Evolutionary conservation across 768 basidiomycete genomes (phyloP), one percentile per base, ranked within the genome.

Genomic region (Suillus fuscotomentosus): DNA sequence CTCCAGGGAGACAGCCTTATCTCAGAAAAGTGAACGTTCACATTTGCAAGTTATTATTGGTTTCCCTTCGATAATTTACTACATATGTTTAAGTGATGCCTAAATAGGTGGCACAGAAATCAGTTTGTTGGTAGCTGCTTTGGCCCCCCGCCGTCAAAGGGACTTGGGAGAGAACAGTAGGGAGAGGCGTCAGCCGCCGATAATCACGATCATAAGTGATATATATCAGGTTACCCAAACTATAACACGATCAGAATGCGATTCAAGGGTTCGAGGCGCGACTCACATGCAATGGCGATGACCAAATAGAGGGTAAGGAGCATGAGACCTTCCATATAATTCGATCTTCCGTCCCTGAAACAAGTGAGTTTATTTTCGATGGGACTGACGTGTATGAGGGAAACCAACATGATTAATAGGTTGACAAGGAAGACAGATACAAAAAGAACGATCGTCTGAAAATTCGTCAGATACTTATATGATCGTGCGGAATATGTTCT

Each of bases 281-380:
- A 55, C 84, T 82, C 79, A 75, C 66, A 78, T 42, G 78, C 76
- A 56, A 79, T 67, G 42, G 74, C 77, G 66, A 78, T 80, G 56
- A 81, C 76, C 20, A 78, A 65, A 67, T 79, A 79, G 11, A 78
- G 69, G 57, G 63, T 70, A 53, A 66, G 72, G 50, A 61, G 78
- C 92, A 95, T 91, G 50, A 94, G 73, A 41, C 95, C 95, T 78
- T 96, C 95, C 89, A 97, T 91, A 72, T 94, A 95, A 71, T 96
- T 95, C 17, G 91, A 89, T 70, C 89, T 90, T 53, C 94, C 94
- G 67, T 93, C 90, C 78, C 88, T 86, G 68, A 10, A 55, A 31
- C 51, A 42, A 24, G 43, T 48, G n/a, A 63, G 53, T 42, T 60
- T 61, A 41, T 43, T 43, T 41, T 65, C 60, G 22, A 60, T 47